Percentiles rank a stretch among this genome's conserved stretches.
phyloP scores from a whole-genome alignment of 345 rosid genomes.

The Noccaea caerulescens region DNA sequence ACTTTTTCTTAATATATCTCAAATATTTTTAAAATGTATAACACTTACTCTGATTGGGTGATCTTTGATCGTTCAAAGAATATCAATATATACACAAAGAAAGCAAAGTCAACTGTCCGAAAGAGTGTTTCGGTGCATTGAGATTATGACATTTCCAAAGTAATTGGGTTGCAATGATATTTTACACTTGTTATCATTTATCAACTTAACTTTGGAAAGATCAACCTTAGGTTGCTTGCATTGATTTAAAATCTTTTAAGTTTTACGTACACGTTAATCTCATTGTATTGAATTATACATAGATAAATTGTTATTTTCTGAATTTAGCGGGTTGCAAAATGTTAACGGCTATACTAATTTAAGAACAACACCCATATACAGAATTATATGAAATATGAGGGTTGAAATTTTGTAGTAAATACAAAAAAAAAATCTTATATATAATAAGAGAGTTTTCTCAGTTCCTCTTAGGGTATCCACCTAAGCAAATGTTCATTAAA shows the following conservation, averaged over 20 bases:
- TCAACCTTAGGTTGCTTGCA: constrained; percentile 8
- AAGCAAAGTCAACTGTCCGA: constrained; percentile 39
- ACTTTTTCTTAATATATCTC: not conserved
- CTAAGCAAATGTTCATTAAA: no score
- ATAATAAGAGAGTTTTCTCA: no score
- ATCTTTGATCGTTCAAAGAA: constrained; percentile 15
- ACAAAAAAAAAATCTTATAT: no score
- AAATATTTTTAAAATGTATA: not conserved
- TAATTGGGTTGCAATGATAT: constrained; percentile 27
- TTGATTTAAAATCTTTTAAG: not conserved
- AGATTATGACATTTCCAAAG: constrained; percentile 42
- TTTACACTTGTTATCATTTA: constrained; percentile 23
- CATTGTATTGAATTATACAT: not conserved
- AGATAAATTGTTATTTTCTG: not conserved
- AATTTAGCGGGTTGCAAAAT: not conserved
- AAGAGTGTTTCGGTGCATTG: constrained; percentile 32
- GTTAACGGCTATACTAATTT: constrained; percentile 3
- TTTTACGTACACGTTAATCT: constrained; percentile 24
- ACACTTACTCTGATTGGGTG: constrained; percentile 24
- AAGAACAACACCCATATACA: not conserved
- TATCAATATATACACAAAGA: constrained; percentile 16
- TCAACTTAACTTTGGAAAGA: constrained; percentile 12
- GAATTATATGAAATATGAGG: not conserved
- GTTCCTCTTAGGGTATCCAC: no score
- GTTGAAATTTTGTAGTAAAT: not conserved